phyloP scores from a whole-genome alignment of 208 protist genomes.

The Leishmania major region DNA sequence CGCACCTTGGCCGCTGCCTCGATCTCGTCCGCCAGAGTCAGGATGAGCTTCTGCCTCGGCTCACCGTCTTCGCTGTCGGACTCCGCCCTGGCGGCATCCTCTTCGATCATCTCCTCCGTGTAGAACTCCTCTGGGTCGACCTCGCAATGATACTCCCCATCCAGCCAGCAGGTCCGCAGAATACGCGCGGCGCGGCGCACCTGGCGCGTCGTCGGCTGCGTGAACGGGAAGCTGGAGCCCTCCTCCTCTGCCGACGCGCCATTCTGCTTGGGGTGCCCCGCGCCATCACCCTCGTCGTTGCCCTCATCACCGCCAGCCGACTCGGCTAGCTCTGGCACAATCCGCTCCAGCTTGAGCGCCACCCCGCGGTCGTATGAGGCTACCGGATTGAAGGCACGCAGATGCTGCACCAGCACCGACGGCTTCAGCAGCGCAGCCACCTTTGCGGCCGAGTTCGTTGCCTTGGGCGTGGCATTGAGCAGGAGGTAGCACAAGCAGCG shows the following conservation, averaged over 20 bases:
- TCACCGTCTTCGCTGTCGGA: conserved; percentile 1
- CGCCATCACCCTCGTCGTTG: conserved; percentile 9
- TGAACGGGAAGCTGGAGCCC: conserved; percentile 37
- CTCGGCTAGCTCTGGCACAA: conserved; percentile 27
- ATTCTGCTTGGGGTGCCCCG: conserved; percentile 23
- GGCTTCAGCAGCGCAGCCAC: conserved; percentile 86
- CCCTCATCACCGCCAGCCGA: conserved; percentile 18
- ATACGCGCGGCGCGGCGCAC: conserved; percentile 70
- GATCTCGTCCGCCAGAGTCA: conserved; percentile 29
- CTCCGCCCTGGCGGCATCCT: conserved; percentile 32
- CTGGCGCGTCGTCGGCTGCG: conserved; percentile 71
- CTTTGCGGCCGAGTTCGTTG: conserved; percentile 66
- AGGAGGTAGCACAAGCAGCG: conserved; percentile 82
- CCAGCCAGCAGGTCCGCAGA: conserved; percentile 60
- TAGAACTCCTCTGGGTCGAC: conserved; percentile 54
- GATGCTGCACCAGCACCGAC: conserved; percentile 62
- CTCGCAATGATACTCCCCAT: conserved; percentile 70
- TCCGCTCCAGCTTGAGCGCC: conserved; percentile 50
- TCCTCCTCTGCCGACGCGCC: conserved; percentile 19
- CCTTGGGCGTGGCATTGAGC: conserved; percentile 67
- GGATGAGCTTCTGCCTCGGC: conserved; percentile 6
- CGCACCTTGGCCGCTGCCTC: conserved; percentile 23
- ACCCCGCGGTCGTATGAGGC: conserved; percentile 54
- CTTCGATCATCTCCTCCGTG: conserved; percentile 53
- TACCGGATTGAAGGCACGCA: conserved; percentile 83